Conservation (phyloP, 176 grass and related monocot genomes). For the Leersia perrieri region DNA sequence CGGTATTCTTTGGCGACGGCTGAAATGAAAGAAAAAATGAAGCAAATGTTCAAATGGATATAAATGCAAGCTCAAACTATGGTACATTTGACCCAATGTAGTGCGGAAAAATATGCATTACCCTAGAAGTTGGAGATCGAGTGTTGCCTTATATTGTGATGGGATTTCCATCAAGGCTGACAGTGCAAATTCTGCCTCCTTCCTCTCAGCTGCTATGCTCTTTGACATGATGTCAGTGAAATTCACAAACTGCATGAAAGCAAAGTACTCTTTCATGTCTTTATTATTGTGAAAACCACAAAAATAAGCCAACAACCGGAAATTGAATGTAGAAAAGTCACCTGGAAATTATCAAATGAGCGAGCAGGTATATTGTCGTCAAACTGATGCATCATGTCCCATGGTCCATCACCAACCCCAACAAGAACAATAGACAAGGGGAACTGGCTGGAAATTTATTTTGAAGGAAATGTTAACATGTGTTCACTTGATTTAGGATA, state of each 20-base stretch:
- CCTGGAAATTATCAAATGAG: conserved; percentile 98
- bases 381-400: conserved; percentile 99
- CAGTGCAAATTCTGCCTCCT: conserved; percentile 90
- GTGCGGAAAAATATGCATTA: conserved; percentile 33
- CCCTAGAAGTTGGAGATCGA: conserved; percentile 95
- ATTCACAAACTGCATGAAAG: conserved; percentile 91
- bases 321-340: conserved; percentile 25
- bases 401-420: conserved; percentile 95
- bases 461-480: conserved; percentile 12
- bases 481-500: background rate
- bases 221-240: conserved; percentile 97
- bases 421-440: conserved; percentile 97
- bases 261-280: conserved; percentile 7
- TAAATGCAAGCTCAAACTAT: background rate
- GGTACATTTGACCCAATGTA: background rate
- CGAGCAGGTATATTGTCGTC: conserved; percentile 96
- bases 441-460: conserved; percentile 53
- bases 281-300: background rate
- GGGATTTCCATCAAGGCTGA: conserved; percentile 97
- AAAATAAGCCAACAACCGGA: conserved; percentile 10
- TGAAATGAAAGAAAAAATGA: conserved; percentile 40
- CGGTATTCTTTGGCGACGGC: conserved; percentile 62
- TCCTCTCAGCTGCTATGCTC: conserved; percentile 72
- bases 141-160: conserved; percentile 87
- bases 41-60: conserved; percentile 26